These are phyloP conservation scores for Artemisia princeps DNA, from an alignment of 140 eudicot species.

Conservation along the genomic window DNA sequence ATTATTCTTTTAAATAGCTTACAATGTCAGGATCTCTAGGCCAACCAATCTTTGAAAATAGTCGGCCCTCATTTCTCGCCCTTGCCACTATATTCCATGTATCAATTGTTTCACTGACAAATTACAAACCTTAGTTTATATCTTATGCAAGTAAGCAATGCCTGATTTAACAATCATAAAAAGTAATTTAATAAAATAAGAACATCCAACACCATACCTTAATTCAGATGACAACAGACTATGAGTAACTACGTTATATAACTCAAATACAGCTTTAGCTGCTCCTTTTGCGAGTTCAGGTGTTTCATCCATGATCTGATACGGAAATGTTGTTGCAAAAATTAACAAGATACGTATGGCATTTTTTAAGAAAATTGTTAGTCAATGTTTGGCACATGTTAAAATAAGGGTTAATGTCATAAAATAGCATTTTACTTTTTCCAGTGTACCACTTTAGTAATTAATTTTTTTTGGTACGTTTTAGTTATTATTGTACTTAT, in stretches of 20 bases:
- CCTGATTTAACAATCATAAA: constrained; percentile 6
- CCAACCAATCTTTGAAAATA: constrained; percentile 85
- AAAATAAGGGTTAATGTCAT: too few relatives aligned
- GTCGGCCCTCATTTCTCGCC: constrained; percentile 86
- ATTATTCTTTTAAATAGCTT: constrained; percentile 18
- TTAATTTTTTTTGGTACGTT: too few relatives aligned
- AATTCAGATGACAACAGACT: constrained; percentile 66
- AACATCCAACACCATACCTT: constrained; percentile 38
- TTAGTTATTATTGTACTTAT: too few relatives aligned
- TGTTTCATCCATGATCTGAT: constrained; percentile 63
- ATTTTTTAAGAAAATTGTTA: too few relatives aligned
- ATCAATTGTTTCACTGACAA: constrained; percentile 78
- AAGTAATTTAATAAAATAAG: constrained; percentile 7
- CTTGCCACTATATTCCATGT: constrained; percentile 74
- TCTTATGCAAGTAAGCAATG: constrained; percentile 2
- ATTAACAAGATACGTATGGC: too few relatives aligned
- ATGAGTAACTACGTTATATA: constrained; percentile 85
- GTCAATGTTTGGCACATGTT: too few relatives aligned
- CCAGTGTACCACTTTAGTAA: too few relatives aligned
- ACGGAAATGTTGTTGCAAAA: neutral
- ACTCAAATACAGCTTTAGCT: constrained; percentile 71
- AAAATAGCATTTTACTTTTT: too few relatives aligned
- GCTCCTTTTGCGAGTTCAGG: constrained; percentile 88
- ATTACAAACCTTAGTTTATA: constrained; percentile 8
- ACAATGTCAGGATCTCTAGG: constrained; percentile 92